phyloP scores from a whole-genome alignment of 2,329 filamentous ascomycete genomes.

The Incumbomyces delicatus region DNA sequence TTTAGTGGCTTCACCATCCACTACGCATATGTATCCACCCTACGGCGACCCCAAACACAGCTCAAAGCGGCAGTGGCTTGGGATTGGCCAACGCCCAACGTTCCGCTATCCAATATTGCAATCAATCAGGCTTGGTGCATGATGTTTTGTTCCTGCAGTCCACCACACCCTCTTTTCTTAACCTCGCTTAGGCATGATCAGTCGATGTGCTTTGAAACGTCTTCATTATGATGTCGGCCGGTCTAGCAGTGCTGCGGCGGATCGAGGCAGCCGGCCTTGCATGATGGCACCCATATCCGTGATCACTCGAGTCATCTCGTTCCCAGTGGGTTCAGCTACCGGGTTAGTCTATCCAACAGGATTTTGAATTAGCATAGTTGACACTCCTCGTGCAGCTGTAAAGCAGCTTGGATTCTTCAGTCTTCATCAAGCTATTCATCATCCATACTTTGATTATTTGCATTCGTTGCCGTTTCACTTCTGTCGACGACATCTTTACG shows the following conservation, averaged over 20 bases:
- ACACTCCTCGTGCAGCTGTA: background rate
- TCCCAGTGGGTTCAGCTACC: background rate
- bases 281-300: background rate
- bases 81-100: background rate
- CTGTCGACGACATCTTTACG: background rate
- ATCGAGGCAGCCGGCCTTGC: conserved; percentile 5
- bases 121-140: background rate
- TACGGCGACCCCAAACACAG: background rate
- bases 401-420: too few species aligned
- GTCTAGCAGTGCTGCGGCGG: background rate
- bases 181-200: background rate
- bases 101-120: background rate
- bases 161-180: conserved; percentile 1
- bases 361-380: background rate
- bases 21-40: background rate
- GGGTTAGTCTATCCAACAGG: background rate
- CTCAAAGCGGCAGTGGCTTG: background rate
- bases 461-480: background rate
- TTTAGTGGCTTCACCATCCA: conserved; percentile 4
- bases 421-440: too few species aligned
- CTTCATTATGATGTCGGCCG: background rate
- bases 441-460: background rate
- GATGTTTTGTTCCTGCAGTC: background rate
- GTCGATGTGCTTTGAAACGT: background rate
- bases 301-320: conserved; percentile 1